Percentiles rank a stretch among this genome's conserved stretches.
These are phyloP conservation scores for Claviceps africana DNA, from an alignment of 2,329 filamentous ascomycete species.

Conservation along the genomic window DNA sequence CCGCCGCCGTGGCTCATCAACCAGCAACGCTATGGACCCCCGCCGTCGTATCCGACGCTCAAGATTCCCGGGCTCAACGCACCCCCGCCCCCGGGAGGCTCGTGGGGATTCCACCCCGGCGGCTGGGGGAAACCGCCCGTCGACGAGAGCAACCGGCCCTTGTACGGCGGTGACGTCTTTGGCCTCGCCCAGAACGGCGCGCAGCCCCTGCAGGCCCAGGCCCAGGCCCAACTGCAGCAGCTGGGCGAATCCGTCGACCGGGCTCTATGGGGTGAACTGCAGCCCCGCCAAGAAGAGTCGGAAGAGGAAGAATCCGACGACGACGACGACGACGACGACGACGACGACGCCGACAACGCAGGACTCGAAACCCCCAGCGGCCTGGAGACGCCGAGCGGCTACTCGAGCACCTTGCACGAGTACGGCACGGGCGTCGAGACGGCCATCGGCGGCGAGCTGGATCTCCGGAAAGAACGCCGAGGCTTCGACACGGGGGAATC, in stretches of 20 bases:
- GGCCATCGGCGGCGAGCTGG: constrained; percentile 73
- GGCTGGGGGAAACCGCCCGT: constrained; percentile 93
- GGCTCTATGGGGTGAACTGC: constrained; percentile 82
- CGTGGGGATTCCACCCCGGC: constrained; percentile 91
- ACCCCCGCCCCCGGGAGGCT: constrained; percentile 73
- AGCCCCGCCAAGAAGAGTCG: constrained; percentile 62
- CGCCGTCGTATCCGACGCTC: constrained; percentile 87
- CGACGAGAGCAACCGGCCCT: constrained; percentile 79
- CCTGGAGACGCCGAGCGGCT: constrained; percentile 66
- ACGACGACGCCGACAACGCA: constrained; percentile 45
- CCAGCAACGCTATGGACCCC: constrained; percentile 84
- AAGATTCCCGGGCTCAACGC: constrained; percentile 92
- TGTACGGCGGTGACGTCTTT: constrained; percentile 92
- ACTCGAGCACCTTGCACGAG: constrained; percentile 66
- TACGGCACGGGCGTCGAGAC: constrained; percentile 59
- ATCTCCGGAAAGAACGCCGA: constrained; percentile 68
- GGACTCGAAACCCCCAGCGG: constrained; percentile 64
- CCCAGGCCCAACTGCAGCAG: constrained; percentile 23
- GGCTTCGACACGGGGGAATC: constrained; percentile 80
- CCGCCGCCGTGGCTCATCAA: constrained; percentile 97
- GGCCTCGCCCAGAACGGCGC: constrained; percentile 46
- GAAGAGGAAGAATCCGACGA: constrained; percentile 48
- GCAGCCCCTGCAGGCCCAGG: constrained; percentile 15
- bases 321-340: constrained; percentile 22
- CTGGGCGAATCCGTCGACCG: constrained; percentile 72